A percentile compares a stretch with the other conserved stretches of the same genome.
These are phyloP conservation scores for Prunus armeniaca DNA, from an alignment of 306 rosid species.

Conservation along the genomic window DNA sequence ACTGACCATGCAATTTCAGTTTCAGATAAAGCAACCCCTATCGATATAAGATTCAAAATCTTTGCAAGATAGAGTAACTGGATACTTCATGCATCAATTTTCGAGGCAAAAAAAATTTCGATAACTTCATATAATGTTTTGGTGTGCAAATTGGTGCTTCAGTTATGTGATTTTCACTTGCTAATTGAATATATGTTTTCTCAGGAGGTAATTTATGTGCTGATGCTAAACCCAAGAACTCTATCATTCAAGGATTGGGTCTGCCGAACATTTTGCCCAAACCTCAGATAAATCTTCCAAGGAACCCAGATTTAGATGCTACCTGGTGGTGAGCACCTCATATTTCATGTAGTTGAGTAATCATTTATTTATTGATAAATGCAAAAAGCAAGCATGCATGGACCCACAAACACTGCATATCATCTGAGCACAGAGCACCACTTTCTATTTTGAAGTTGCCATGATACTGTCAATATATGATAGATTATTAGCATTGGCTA, in stretches of 20 bases:
- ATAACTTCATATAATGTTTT: neutral
- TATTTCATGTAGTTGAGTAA: neutral
- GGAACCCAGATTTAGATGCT: neutral
- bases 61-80: neutral
- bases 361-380: neutral
- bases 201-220: neutral
- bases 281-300: neutral
- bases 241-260: neutral
- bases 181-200: neutral
- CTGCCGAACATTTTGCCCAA: neutral
- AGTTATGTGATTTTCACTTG: neutral
- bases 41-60: neutral
- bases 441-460: neutral
- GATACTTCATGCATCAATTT: neutral
- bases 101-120: neutral
- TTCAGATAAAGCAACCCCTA: neutral
- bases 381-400: neutral
- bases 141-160: neutral
- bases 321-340: slow-evolving; percentile 15
- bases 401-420: neutral
- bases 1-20: neutral
- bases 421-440: too few relatives aligned
- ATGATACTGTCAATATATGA: neutral
- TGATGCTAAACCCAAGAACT: neutral
- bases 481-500: neutral